Evolutionary conservation across 2,329 filamentous ascomycete genomes (phyloP).

Genomic region (Phaeosphaeriaceae sp.): DNA sequence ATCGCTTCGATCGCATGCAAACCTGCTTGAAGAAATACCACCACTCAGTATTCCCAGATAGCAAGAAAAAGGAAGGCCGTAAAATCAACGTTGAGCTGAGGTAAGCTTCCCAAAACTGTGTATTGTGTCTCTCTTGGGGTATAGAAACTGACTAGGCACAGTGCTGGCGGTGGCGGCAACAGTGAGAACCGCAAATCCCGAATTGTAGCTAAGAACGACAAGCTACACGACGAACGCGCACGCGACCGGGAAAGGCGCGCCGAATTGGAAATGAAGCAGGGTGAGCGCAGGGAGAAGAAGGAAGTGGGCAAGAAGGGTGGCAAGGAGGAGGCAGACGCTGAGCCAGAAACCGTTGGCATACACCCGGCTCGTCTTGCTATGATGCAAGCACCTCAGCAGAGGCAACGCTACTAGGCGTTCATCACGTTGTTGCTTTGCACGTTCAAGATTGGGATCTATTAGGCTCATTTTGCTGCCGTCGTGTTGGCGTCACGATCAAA

Average conservation of each 20-base stretch:
- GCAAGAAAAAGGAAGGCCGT: conserved; percentile 64
- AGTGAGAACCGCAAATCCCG: conserved; percentile 74
- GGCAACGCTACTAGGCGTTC: conserved; percentile 27
- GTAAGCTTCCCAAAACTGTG: conserved; percentile 53
- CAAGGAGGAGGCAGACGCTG: conserved; percentile 21
- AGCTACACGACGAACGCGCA: conserved; percentile 73
- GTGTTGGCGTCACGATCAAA: neutral
- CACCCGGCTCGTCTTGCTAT: conserved; percentile 47
- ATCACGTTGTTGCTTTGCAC: no score
- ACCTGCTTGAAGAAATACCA: conserved; percentile 91
- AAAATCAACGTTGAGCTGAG: conserved; percentile 94
- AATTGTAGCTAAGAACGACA: conserved; percentile 84
- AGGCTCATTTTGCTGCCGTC: neutral
- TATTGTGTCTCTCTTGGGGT: neutral
- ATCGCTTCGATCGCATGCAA: conserved; percentile 86
- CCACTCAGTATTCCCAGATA: conserved; percentile 75
- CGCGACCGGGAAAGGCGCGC: conserved; percentile 57
- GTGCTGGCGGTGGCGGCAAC: conserved; percentile 85
- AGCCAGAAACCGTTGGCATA: conserved; percentile 38
- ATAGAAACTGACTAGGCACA: conserved; percentile 42
- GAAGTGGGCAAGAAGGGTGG: conserved; percentile 24
- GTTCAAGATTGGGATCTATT: neutral
- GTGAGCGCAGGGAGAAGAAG: conserved; percentile 50
- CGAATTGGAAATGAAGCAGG: conserved; percentile 49
- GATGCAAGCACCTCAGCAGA: conserved; percentile 36